These are phyloP conservation scores for Daldinia childiae DNA, from an alignment of 495 filamentous ascomycete genomes.

Conservation along the genomic window DNA sequence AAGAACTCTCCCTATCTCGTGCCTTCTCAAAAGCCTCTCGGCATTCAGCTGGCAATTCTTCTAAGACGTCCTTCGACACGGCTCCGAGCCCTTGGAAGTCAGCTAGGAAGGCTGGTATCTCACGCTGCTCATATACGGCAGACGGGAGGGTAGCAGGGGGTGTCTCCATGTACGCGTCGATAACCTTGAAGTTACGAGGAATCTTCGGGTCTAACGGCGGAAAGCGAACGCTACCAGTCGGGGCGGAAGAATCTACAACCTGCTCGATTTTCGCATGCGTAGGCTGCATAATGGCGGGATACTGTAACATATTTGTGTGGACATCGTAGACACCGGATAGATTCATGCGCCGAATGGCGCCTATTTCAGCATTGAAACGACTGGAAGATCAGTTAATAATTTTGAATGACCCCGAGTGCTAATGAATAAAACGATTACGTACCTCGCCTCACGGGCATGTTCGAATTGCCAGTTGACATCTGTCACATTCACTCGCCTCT, in stretches of 20 bases:
- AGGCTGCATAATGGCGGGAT: slow-evolving; percentile 87
- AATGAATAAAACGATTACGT: slow-evolving; percentile 43
- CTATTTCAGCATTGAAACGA: slow-evolving; percentile 79
- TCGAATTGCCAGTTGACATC: slow-evolving; percentile 98
- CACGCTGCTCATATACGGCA: slow-evolving; percentile 59
- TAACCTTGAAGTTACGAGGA: slow-evolving; percentile 77
- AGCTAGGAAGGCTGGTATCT: slow-evolving; percentile 54
- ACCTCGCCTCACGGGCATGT: slow-evolving; percentile 91
- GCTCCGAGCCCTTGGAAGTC: slow-evolving; percentile 73
- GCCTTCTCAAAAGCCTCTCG: slow-evolving; percentile 73
- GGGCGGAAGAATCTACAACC: slow-evolving; percentile 53
- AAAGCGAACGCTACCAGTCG: slow-evolving; percentile 60
- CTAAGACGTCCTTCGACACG: slow-evolving; percentile 72
- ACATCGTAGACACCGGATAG: slow-evolving; percentile 86
- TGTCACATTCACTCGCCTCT: slow-evolving; percentile 86
- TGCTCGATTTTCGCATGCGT: slow-evolving; percentile 85
- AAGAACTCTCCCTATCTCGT: slow-evolving; percentile 66
- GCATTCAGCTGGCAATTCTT: slow-evolving; percentile 75
- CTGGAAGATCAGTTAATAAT: slow-evolving; percentile 55
- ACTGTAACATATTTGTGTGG: slow-evolving; percentile 90
- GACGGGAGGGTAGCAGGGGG: slow-evolving; percentile 57
- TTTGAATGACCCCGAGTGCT: background rate
- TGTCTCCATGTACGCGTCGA: slow-evolving; percentile 73
- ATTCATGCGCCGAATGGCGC: slow-evolving; percentile 69
- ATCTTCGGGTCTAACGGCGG: slow-evolving; percentile 69